Conservation (phyloP, 2,329 filamentous ascomycete species). For the Colletotrichum sp. region DNA sequence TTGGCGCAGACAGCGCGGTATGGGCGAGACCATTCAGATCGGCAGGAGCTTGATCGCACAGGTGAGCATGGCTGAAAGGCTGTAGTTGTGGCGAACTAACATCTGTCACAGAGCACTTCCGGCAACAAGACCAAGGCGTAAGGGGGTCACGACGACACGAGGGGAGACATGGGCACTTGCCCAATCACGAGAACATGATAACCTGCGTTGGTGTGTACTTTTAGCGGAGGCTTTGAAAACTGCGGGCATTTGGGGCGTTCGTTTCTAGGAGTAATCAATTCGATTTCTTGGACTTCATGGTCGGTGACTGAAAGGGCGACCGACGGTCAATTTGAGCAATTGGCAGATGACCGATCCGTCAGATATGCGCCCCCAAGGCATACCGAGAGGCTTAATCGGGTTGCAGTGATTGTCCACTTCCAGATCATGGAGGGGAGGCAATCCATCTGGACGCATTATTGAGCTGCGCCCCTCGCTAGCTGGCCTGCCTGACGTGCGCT, state of each 20-base stretch:
- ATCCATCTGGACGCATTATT: background rate
- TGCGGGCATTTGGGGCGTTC: background rate
- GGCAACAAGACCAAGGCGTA: slow-evolving; percentile 15
- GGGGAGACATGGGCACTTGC: background rate
- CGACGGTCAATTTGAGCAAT: background rate
- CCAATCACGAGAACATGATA: background rate
- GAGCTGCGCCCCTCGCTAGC: slow-evolving; percentile 12
- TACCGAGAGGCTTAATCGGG: background rate
- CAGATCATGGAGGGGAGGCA: background rate
- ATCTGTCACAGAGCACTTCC: background rate
- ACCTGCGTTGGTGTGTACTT: background rate
- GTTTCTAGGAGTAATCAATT: background rate
- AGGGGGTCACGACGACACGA: background rate
- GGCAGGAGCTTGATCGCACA: slow-evolving; percentile 61
- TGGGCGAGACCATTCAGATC: slow-evolving; percentile 61
- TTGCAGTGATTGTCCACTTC: background rate
- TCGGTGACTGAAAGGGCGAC: slow-evolving; percentile 1
- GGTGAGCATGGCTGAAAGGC: slow-evolving; percentile 25
- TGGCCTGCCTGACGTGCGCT: background rate
- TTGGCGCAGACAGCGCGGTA: slow-evolving; percentile 65
- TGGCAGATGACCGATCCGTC: background rate
- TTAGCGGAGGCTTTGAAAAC: background rate
- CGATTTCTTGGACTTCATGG: background rate
- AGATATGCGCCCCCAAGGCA: background rate
- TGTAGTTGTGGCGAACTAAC: background rate